Evolutionary conservation across 2,329 filamentous ascomycete genomes (phyloP).

Genomic region (Macrophomina pseudophaseolina): DNA sequence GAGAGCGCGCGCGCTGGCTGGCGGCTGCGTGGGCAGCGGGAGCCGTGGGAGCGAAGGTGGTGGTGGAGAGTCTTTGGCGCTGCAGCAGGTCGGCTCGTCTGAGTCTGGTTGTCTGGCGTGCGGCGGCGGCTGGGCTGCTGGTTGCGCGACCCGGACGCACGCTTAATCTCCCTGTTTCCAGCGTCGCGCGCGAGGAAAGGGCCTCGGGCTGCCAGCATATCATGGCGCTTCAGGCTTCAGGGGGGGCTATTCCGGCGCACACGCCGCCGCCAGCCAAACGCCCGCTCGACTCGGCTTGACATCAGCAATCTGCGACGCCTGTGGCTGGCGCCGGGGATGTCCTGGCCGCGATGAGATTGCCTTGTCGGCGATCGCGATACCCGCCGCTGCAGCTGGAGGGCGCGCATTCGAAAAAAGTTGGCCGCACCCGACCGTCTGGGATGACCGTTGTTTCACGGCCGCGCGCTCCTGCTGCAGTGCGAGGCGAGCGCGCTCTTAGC

Average conservation of each 20-base stretch:
- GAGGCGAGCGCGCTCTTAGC: conserved; percentile 9
- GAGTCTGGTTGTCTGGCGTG: conserved; percentile 7
- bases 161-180: conserved; percentile 20
- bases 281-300: conserved; percentile 23
- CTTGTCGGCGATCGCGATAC: conserved; percentile 24
- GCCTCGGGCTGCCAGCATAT: conserved; percentile 21
- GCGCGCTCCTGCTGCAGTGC: conserved; percentile 20
- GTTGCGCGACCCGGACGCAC: conserved; percentile 13
- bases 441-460: conserved; percentile 21
- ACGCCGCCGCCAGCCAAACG: conserved; percentile 13
- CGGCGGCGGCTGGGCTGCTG: not conserved
- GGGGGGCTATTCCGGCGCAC: conserved; percentile 19
- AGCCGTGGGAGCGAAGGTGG: conserved; percentile 13
- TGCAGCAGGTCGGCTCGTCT: conserved; percentile 18
- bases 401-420: not conserved
- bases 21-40: conserved; percentile 19
- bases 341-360: conserved; percentile 24
- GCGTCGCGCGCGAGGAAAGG: conserved; percentile 20
- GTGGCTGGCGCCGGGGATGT: conserved; percentile 22
- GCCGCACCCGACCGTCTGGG: conserved; percentile 18
- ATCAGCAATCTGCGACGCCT: conserved; percentile 25
- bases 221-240: conserved; percentile 15
- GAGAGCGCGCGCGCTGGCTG: not conserved
- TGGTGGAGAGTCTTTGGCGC: conserved; percentile 19
- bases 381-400: not conserved